Conservation (phyloP, 2,329 filamentous ascomycete genomes). For the Aureobasidium musti region DNA sequence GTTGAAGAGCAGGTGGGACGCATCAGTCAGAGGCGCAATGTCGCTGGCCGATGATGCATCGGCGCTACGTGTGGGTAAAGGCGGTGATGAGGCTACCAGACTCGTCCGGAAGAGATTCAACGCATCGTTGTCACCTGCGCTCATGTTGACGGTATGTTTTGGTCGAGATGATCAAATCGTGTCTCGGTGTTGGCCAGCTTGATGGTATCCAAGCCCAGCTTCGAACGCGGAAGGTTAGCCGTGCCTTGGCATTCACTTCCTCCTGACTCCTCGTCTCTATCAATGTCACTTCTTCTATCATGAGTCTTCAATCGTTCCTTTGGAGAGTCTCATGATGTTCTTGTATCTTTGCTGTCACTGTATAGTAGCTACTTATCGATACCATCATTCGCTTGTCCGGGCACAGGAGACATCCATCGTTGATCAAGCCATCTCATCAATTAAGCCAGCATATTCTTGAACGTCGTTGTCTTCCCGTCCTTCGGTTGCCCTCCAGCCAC, state of each 20-base stretch:
- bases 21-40: slow-evolving; percentile 65
- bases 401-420: background rate
- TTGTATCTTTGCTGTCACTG: background rate
- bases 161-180: background rate
- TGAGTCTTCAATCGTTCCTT: no score
- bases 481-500: slow-evolving; percentile 3
- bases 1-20: slow-evolving; percentile 62
- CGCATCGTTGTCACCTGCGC: slow-evolving; percentile 58
- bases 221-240: slow-evolving; percentile 13
- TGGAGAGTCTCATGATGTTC: background rate
- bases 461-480: slow-evolving; percentile 5
- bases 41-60: slow-evolving; percentile 65
- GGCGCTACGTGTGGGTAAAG: slow-evolving; percentile 71
- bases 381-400: background rate
- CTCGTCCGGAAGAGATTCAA: slow-evolving; percentile 81
- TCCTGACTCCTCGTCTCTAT: background rate
- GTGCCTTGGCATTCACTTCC: slow-evolving; percentile 15
- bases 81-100: slow-evolving; percentile 69
- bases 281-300: background rate
- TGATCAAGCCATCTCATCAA: background rate
- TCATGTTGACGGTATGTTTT: slow-evolving; percentile 43
- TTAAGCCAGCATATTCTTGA: slow-evolving; percentile 23
- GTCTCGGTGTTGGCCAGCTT: slow-evolving; percentile 10
- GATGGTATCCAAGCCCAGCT: background rate
- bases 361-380: background rate